These are phyloP conservation scores for Polytrichum commune DNA, from an alignment of 225 moss, liverwort and hornwort species.

Conservation along the genomic window DNA sequence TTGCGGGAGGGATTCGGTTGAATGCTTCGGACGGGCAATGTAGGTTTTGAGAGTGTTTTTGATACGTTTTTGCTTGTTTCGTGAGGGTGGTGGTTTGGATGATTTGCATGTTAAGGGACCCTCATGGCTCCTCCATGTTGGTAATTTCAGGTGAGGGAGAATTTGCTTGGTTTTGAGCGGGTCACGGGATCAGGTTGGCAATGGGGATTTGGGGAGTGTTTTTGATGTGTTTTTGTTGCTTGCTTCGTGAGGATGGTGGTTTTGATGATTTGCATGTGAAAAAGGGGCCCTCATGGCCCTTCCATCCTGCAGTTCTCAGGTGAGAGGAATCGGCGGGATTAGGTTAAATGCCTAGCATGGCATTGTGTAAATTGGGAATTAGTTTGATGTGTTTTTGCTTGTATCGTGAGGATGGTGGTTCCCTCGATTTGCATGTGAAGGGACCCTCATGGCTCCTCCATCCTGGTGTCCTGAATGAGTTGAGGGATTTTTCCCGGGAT, in stretches of 20 bases:
- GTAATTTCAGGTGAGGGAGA: too few relatives aligned
- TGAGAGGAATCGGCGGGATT: not conserved
- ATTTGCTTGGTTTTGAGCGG: too few relatives aligned
- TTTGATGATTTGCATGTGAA: slow-evolving; percentile 32
- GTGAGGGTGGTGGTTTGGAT: not conserved
- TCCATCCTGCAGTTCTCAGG: slow-evolving; percentile 62
- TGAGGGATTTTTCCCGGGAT: not conserved
- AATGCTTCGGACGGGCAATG: too few relatives aligned
- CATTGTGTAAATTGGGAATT: not conserved
- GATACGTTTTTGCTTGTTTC: too few relatives aligned
- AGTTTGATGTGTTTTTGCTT: not conserved
- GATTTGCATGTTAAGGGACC: not conserved
- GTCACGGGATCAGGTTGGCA: too few relatives aligned
- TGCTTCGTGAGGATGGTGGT: not conserved
- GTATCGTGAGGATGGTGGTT: not conserved
- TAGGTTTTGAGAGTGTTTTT: too few relatives aligned
- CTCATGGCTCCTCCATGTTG: too few relatives aligned
- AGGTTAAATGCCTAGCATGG: too few relatives aligned
- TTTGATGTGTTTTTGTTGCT: too few relatives aligned
- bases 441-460: slow-evolving; percentile 28
- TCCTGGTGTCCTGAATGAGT: slow-evolving; percentile 60
- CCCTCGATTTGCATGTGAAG: slow-evolving; percentile 32
- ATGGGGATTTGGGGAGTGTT: too few relatives aligned
- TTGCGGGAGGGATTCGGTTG: not conserved
- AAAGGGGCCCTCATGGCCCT: slow-evolving; percentile 13